Evolutionary conservation across 208 protist species (phyloP), one percentile per base, ranked within the genome.

Genomic region (Leishmania amazonensis): DNA sequence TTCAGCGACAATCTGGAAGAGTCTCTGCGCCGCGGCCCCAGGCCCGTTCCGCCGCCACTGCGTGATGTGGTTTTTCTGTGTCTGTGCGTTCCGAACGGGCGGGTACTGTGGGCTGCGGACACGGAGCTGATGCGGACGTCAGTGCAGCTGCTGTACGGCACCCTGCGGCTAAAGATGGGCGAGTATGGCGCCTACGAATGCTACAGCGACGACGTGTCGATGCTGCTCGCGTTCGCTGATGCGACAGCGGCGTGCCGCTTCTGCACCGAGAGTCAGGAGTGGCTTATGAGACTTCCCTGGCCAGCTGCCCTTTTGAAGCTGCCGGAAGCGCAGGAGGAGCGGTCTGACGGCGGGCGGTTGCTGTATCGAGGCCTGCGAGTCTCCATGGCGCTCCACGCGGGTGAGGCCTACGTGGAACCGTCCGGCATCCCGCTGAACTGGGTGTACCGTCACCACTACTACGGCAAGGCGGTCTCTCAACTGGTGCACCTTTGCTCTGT

Each of bases 171-270:
- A 24, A 97, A 97, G 86, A 90, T 94, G 89, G 80, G 64, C 3
- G 83, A 96, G 87, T 96, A 97, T 76, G 94, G 91, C 35, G 91
- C 83, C 9, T 94, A 96, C 81, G 94, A 97, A 83, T 95, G 89
- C 81, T 96, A 93, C 83, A 96, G 93, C 83, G 93, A 97, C 76
- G 93, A 89, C 9, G 83, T 89, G 74, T 93, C 89, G 15, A 90
- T 97, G 87, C 83, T 97, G 49, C 87, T 97, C 1, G 93, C 94
- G 51, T 96, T 96, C 78, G 86, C 87, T 35, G 90, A 95, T 72
- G 79, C 93, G 28, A 83, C 88, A 7, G 90, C 91, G 35, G 93
- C 93, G 8, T 97, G 94, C 77, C 94, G 94, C 62, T 95, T 97
- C 74, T 91, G 88, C 84, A 87, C 82, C 4, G 94, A 97, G 70